phyloP scores from a whole-genome alignment of 768 basidiomycete species.

The Leccinum ochraceum region DNA sequence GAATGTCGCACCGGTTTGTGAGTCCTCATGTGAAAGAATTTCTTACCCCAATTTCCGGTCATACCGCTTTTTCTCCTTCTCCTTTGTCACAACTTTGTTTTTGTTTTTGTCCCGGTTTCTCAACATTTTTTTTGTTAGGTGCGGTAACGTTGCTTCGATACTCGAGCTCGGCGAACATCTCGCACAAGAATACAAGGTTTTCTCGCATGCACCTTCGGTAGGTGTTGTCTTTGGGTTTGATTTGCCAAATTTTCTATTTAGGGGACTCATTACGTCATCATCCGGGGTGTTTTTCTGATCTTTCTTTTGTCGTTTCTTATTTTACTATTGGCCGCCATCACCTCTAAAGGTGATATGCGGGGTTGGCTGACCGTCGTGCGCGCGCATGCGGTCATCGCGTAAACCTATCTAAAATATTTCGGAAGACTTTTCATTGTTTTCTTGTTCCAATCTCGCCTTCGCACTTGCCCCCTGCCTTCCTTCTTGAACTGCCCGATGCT shows the following conservation, averaged over 20 bases:
- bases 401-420: slow-evolving; percentile 1
- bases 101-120: background rate
- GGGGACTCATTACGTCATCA: slow-evolving; percentile 12
- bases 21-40: slow-evolving; percentile 11
- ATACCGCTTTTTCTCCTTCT: slow-evolving; percentile 7
- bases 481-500: slow-evolving; percentile 1
- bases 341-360: slow-evolving; percentile 31
- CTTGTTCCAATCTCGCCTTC: background rate
- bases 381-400: background rate
- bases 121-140: slow-evolving; percentile 45
- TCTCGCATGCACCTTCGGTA: slow-evolving; percentile 86
- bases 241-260: background rate
- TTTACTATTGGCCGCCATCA: background rate
- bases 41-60: slow-evolving; percentile 26
- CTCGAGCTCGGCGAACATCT: slow-evolving; percentile 92
- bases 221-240: slow-evolving; percentile 31
- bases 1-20: background rate
- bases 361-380: slow-evolving; percentile 14
- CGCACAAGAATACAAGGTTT: slow-evolving; percentile 94
- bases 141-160: slow-evolving; percentile 95
- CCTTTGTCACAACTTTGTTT: slow-evolving; percentile 9
- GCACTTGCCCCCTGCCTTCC: background rate
- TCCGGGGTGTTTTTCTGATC: slow-evolving; percentile 5
- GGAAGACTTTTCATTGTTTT: background rate
- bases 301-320: background rate